These are phyloP conservation scores for Suillus brevipes DNA, from an alignment of 768 basidiomycete species.

Conservation along the genomic window DNA sequence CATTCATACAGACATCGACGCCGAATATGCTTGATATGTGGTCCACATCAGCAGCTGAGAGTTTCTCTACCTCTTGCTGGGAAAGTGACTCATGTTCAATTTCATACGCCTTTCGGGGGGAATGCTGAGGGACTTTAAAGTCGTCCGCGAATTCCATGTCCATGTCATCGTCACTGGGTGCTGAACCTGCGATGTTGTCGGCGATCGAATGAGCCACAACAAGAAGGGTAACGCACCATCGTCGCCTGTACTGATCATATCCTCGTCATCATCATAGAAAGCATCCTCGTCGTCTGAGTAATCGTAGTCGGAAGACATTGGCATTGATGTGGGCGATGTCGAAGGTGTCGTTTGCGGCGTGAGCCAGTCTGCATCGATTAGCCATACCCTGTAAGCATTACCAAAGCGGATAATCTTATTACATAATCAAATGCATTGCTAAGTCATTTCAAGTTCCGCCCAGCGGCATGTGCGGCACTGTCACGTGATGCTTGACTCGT, in stretches of 20 bases:
- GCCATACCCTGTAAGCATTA: conserved; percentile 5
- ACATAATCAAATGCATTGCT: neutral
- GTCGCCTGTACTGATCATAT: conserved; percentile 61
- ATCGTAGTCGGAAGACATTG: conserved; percentile 68
- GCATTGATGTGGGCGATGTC: conserved; percentile 20
- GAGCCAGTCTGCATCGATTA: conserved; percentile 5
- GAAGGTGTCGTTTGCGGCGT: conserved; percentile 12
- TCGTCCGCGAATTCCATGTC: conserved; percentile 71
- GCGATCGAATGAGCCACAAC: conserved; percentile 22
- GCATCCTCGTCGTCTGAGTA: conserved; percentile 67
- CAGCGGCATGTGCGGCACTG: neutral
- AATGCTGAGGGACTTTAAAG: conserved; percentile 56
- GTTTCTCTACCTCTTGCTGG: conserved; percentile 70
- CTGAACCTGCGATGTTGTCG: conserved; percentile 34
- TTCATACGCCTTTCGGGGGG: conserved; percentile 73
- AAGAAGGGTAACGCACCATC: conserved; percentile 40
- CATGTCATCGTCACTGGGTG: conserved; percentile 59
- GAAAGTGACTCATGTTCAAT: conserved; percentile 80
- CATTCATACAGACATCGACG: conserved; percentile 69
- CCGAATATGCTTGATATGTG: conserved; percentile 87
- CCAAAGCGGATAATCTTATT: conserved; percentile 3
- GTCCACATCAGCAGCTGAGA: conserved; percentile 79
- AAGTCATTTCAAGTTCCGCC: neutral
- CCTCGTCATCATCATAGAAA: conserved; percentile 72
- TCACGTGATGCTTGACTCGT: conserved; percentile 3